Conservation (phyloP, 1,284 basidiomycete species). For the Rhodotorula sp. region DNA sequence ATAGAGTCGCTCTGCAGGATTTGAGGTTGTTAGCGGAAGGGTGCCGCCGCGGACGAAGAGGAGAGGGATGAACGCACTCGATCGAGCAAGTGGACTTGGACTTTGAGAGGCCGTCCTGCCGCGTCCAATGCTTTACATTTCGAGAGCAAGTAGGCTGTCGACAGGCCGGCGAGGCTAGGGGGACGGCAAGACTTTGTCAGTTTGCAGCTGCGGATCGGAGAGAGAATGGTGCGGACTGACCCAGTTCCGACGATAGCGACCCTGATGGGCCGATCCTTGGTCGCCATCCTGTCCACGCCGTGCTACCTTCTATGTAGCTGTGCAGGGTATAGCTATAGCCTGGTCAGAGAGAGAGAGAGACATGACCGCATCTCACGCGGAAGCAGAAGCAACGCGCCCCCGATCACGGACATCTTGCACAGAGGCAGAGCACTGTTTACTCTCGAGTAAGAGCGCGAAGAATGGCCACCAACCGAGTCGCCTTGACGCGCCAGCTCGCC, state of each 20-base stretch:
- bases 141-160: slow-evolving; percentile 62
- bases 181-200: background rate
- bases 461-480: background rate
- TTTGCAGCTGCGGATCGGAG: background rate
- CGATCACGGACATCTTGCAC: background rate
- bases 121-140: slow-evolving; percentile 40
- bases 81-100: slow-evolving; percentile 70
- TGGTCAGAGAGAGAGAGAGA: too few species aligned
- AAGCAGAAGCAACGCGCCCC: background rate
- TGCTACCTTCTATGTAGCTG: background rate
- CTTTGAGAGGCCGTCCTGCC: slow-evolving; percentile 50
- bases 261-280: background rate
- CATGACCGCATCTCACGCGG: background rate
- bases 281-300: too few species aligned
- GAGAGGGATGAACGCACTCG: slow-evolving; percentile 56
- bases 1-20: slow-evolving; percentile 23
- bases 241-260: slow-evolving; percentile 38
- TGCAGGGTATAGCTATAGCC: background rate
- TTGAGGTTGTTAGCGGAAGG: background rate
- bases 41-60: background rate
- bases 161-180: slow-evolving; percentile 61
- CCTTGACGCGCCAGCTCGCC: slow-evolving; percentile 15
- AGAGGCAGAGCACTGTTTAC: too few species aligned
- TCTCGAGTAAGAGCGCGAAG: too few species aligned
- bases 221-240: slow-evolving; percentile 2